phyloP scores from a whole-genome alignment of 2,329 filamentous ascomycete genomes.

The Sclerotinia glacialis region DNA sequence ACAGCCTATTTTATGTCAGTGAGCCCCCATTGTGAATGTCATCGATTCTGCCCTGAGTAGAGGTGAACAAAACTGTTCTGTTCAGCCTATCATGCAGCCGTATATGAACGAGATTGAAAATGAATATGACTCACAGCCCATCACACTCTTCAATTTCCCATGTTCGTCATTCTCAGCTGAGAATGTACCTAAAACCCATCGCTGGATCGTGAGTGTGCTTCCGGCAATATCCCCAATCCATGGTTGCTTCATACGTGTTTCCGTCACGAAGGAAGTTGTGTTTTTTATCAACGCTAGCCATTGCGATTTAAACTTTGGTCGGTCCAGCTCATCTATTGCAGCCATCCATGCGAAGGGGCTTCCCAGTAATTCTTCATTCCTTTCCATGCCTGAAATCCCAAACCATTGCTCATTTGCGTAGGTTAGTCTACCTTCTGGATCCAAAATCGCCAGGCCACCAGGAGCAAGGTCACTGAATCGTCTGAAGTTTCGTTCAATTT shows the following conservation, averaged over 20 bases:
- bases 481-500: constrained; percentile 73
- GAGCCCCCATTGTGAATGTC: constrained; percentile 41
- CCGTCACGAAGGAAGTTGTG: constrained; percentile 10
- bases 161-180: constrained; percentile 67
- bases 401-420: constrained; percentile 25
- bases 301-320: constrained; percentile 13
- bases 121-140: constrained; percentile 47
- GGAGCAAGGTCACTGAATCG: constrained; percentile 79
- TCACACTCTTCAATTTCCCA: constrained; percentile 68
- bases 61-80: background rate
- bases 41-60: background rate
- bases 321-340: constrained; percentile 19
- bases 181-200: constrained; percentile 74
- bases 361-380: background rate
- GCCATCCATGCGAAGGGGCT: constrained; percentile 11
- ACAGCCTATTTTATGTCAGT: constrained; percentile 50
- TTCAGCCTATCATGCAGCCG: background rate
- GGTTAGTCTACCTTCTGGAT: constrained; percentile 20
- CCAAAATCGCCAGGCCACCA: constrained; percentile 44
- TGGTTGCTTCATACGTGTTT: constrained; percentile 20
- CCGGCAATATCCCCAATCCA: constrained; percentile 54
- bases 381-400: constrained; percentile 19
- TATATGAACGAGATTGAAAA: constrained; percentile 40
- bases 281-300: constrained; percentile 21
- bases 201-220: constrained; percentile 65